phyloP scores from a whole-genome alignment of 805 yeast genomes.

The Yamadazyma nakazawae region DNA sequence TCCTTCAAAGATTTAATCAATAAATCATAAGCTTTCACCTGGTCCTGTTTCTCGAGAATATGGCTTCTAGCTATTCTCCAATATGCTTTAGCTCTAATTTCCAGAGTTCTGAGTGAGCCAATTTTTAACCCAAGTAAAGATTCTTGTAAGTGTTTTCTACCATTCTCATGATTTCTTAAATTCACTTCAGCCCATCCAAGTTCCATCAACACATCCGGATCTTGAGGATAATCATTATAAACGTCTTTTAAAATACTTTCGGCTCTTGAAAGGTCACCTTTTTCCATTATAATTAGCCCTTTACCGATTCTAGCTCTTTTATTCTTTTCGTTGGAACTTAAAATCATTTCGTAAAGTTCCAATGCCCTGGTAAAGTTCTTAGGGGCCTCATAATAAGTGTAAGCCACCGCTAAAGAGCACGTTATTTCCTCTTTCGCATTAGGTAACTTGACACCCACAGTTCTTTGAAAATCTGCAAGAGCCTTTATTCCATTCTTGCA shows the following conservation, averaged over 20 bases:
- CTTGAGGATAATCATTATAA: constrained; percentile 44
- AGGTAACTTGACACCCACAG: constrained; percentile 45
- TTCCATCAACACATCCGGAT: constrained; percentile 61
- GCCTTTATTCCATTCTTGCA: constrained; percentile 59
- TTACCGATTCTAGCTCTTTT: constrained; percentile 74
- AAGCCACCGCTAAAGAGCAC: constrained; percentile 66
- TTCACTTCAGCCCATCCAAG: constrained; percentile 75
- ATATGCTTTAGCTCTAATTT: constrained; percentile 53
- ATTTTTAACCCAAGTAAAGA: constrained; percentile 48
- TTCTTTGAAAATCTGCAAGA: constrained; percentile 46
- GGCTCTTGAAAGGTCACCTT: constrained; percentile 57
- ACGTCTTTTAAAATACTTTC: constrained; percentile 49
- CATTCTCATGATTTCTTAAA: constrained; percentile 47
- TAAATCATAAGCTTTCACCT: constrained; percentile 44
- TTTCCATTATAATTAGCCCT: constrained; percentile 71
- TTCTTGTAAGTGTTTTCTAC: constrained; percentile 47
- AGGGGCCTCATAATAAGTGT: constrained; percentile 87
- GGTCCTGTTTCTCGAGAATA: constrained; percentile 21
- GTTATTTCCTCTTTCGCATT: constrained; percentile 58
- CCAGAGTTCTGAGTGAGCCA: constrained; percentile 49
- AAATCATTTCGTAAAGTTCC: constrained; percentile 62
- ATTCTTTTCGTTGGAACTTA: constrained; percentile 43
- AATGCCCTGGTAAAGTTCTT: constrained; percentile 77
- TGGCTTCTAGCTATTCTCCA: constrained; percentile 77
- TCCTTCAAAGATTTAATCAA: constrained; percentile 62